Evolutionary conservation across 2,329 filamentous ascomycete species (phyloP), one percentile per base, ranked within the genome.

Genomic region (Arthrobotrys conoides): DNA sequence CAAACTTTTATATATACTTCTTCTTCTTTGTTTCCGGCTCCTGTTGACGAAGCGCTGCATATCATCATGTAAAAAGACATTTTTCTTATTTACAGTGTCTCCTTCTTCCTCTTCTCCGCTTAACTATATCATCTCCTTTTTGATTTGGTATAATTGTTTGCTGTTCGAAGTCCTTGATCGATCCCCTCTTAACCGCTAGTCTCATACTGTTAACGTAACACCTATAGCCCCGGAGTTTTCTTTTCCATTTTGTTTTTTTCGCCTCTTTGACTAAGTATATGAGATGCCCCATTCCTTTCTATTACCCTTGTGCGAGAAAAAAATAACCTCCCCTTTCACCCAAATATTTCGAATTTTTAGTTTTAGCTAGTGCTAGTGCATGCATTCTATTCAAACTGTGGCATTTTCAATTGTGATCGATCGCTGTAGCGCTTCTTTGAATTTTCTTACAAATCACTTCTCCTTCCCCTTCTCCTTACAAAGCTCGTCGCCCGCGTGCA

Each of bases 51-150:
- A 77, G 73, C 73, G 68, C 67, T 77, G 67, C 73, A 77, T 77
- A 71, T 66, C 61, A 55, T 68, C 73, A 65, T 71, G 67, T 77
- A 77, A 71, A 77, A 71, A 71, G 72, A 77, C 59, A 66, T 63
- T 71, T n/a, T 59, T 53, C 36, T 53, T 51, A 57, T 65, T 46
- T 18, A 18, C 20, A 38, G 8, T 48, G 53, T 53, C 18, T 63
- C 8, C 20, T 53, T 38, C 18, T 44, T n/a, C 12, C 55, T 8
- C 14, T 53, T 49, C 18, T 44, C 22, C 48, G 16, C 24, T 36
- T 30, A 49, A 16, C 49, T 44, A 69, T 68, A 75, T 63, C 63
- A 68, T 63, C 24, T 63, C 51, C 18, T 55, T 65, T 18, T 48
- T 36, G 24, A 57, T 64, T 16, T 66, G 30, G 38, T 70, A 38